A percentile compares a stretch with the other conserved stretches of the same genome.
Conservation (phyloP, 140 eudicot species). For the Senecio squalidus region DNA sequence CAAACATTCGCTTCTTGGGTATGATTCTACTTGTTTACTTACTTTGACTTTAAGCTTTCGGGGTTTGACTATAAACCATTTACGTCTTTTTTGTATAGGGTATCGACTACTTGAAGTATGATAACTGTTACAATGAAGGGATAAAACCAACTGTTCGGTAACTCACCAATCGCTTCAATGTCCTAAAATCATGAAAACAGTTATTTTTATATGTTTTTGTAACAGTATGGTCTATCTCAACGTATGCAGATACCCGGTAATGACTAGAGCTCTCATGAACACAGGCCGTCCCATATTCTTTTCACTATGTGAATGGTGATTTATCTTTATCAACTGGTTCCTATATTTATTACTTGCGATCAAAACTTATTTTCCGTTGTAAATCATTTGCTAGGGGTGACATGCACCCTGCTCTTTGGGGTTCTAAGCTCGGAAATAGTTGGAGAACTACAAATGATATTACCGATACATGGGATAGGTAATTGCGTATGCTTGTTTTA, state of each 20-base stretch:
- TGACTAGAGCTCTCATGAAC: conserved; percentile 79
- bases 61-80: background rate
- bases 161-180: background rate
- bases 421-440: conserved; percentile 66
- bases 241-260: conserved; percentile 67
- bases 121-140: conserved; percentile 70
- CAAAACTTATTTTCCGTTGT: background rate
- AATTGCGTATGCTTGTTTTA: conserved; percentile 2
- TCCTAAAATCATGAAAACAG: background rate
- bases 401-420: conserved; percentile 94
- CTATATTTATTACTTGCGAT: background rate
- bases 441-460: conserved; percentile 95
- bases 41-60: conserved; percentile 5
- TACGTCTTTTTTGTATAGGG: conserved; percentile 39
- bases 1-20: conserved; percentile 89
- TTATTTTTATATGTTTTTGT: background rate
- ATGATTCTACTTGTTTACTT: conserved; percentile 15
- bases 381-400: conserved; percentile 65
- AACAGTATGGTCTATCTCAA: background rate
- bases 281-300: conserved; percentile 81
- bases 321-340: background rate
- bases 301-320: conserved; percentile 86
- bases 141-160: conserved; percentile 74
- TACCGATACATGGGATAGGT: conserved; percentile 68
- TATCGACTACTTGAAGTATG: conserved; percentile 88